These are phyloP conservation scores for Infundibulicybe gibba DNA, from an alignment of 768 basidiomycete genomes.

Conservation along the genomic window DNA sequence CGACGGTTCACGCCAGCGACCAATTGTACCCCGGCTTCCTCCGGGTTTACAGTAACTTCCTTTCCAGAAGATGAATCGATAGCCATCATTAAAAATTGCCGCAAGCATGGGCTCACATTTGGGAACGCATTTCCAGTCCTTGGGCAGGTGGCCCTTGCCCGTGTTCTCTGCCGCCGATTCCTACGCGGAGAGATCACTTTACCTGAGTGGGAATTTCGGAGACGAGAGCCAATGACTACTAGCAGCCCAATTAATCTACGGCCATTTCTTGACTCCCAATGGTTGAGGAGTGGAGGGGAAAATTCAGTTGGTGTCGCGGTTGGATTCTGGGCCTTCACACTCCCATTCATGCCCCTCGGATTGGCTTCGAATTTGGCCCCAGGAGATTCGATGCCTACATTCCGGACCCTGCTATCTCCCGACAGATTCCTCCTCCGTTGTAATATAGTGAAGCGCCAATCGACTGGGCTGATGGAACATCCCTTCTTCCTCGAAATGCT, in stretches of 20 bases:
- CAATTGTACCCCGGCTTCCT: conserved; percentile 28
- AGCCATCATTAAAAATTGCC: conserved; percentile 35
- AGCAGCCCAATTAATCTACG: conserved; percentile 50
- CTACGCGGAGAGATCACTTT: conserved; percentile 42
- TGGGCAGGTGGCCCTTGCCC: conserved; percentile 49
- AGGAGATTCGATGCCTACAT: conserved; percentile 35
- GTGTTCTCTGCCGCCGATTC: conserved; percentile 44
- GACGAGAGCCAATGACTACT: conserved; percentile 42
- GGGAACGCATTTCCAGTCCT: conserved; percentile 47
- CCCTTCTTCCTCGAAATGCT: conserved; percentile 45
- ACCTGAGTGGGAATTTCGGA: conserved; percentile 51
- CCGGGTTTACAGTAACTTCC: too few species aligned
- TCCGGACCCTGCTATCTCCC: conserved; percentile 37
- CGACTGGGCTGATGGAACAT: conserved; percentile 27
- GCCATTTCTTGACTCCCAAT: conserved; percentile 41
- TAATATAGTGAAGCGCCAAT: conserved; percentile 30
- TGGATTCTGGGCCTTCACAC: conserved; percentile 34
- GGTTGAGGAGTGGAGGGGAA: conserved; percentile 42
- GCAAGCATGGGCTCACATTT: conserved; percentile 39
- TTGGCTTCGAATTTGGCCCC: conserved; percentile 19
- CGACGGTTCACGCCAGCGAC: conserved; percentile 33
- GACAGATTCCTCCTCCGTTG: conserved; percentile 44
- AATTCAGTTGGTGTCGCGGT: conserved; percentile 40
- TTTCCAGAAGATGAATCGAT: conserved; percentile 26
- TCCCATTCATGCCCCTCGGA: conserved; percentile 46